Base-by-base conservation (phyloP, 805 yeast species). In the Kuraishia capsulata region DNA sequence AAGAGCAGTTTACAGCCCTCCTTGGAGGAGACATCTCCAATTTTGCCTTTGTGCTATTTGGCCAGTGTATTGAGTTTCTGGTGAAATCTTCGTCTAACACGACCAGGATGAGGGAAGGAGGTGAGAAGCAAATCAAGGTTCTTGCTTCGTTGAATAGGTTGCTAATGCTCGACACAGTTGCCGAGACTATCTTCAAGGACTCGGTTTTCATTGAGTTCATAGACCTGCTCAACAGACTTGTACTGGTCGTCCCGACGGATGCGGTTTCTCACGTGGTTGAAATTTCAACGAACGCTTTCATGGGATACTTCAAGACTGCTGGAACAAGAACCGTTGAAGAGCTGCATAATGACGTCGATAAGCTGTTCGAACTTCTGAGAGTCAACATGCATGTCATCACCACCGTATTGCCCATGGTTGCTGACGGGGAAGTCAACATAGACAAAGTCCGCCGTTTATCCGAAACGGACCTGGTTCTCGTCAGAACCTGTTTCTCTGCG, bases 11-110 rank as follows among this genome's bases (percentile, higher is more conserved):
- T 16, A 54, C 62, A 4, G 59, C 64, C 2, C 64, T 75, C 26
- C 54, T 85, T 33, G 70, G 67, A 4, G 76, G 70, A 9, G 88
- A 80, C 43, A 62, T 74, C 1, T 65, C 71, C 4, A 76, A 75
- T 43, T 83, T 88, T 47, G 79, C 83, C 57, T 83, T 86, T 52
- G 80, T 88, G 23, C 56, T 89, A 30, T 84, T 82, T 59, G 84
- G 96, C 9, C 83, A 85, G 47, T 86, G 96, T 53, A 68, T 88
- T 35, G 95, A 85, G 48, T 73, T 81, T 1, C 64, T 88, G 43
- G 70, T 81, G 35, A 71, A 69, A 36, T 30, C 44, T n/a, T 56
- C 59, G 16, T 50, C 54, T 4, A 48, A 45, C 20, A 47, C 48
- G 14, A 36, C 44, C n/a, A 39, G 38, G 28, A 49, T 47, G 20